Percentiles rank a stretch among this genome's conserved stretches.
These are phyloP conservation scores for Albatrellus sp. DNA, from an alignment of 1,284 basidiomycete genomes.

Conservation along the genomic window DNA sequence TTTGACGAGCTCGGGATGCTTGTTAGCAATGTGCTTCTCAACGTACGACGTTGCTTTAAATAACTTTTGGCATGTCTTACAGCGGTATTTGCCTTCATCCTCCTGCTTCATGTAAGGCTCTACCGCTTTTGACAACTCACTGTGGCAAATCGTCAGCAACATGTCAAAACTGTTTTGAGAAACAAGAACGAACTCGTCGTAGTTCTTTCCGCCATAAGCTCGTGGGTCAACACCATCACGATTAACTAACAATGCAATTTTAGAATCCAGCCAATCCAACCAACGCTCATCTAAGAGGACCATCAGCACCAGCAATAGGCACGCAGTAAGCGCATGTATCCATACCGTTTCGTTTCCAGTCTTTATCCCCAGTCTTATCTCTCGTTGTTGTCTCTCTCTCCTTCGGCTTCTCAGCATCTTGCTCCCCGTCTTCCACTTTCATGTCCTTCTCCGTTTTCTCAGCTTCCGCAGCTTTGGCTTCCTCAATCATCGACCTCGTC, in stretches of 20 bases:
- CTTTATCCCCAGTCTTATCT: conserved; percentile 29
- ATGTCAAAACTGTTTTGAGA: background rate
- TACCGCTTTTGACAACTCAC: conserved; percentile 69
- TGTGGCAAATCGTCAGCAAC: conserved; percentile 19
- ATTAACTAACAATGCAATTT: conserved; percentile 66
- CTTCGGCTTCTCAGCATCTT: conserved; percentile 15
- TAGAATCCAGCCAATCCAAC: conserved; percentile 79
- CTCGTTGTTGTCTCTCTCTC: conserved; percentile 22
- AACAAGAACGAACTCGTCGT: conserved; percentile 56
- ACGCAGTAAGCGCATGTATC: conserved; percentile 11
- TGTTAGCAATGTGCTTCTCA: conserved; percentile 87
- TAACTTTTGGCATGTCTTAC: conserved; percentile 88
- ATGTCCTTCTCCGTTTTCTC: conserved; percentile 27
- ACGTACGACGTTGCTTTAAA: conserved; percentile 94
- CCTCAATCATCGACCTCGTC: conserved; percentile 43
- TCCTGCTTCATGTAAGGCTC: conserved; percentile 83
- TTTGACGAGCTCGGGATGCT: conserved; percentile 74
- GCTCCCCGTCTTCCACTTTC: conserved; percentile 16
- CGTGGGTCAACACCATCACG: conserved; percentile 69
- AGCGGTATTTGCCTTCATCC: conserved; percentile 90
- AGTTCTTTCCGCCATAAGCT: conserved; percentile 79
- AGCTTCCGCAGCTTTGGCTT: conserved; percentile 34
- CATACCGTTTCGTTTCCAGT: conserved; percentile 63
- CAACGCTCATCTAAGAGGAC: conserved; percentile 64
- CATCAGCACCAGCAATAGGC: conserved; percentile 7